Evolutionary conservation across 2,329 filamentous ascomycete species (phyloP).

Genomic region (Curvularia sp.): DNA sequence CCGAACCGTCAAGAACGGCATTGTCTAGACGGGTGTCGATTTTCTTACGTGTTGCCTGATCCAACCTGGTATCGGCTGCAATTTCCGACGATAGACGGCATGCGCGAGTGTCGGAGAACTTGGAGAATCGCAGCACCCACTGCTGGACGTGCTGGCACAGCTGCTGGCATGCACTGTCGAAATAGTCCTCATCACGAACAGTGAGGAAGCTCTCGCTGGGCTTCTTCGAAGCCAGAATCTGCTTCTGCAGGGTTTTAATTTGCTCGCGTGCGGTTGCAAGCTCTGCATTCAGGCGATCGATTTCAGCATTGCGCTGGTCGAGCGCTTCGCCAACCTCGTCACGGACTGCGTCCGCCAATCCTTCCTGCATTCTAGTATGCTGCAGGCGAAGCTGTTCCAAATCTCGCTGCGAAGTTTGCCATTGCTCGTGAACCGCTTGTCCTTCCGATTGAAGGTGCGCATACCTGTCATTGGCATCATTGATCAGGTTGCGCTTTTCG

Average conservation of each 20-base stretch:
- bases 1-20: constrained; percentile 88
- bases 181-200: constrained; percentile 90
- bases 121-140: constrained; percentile 97
- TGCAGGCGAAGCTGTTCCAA: constrained; percentile 72
- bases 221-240: constrained; percentile 64
- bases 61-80: constrained; percentile 63
- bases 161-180: constrained; percentile 91
- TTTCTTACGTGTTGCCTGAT: constrained; percentile 67
- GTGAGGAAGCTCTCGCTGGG: constrained; percentile 77
- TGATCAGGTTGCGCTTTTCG: constrained; percentile 73
- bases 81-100: constrained; percentile 85
- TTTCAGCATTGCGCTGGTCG: constrained; percentile 84
- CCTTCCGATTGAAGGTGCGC: constrained; percentile 72
- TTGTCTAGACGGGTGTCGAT: constrained; percentile 95
- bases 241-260: constrained; percentile 65
- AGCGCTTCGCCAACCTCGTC: constrained; percentile 70
- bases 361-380: constrained; percentile 67
- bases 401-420: constrained; percentile 69
- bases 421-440: constrained; percentile 60
- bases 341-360: constrained; percentile 68
- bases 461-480: constrained; percentile 77
- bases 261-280: constrained; percentile 73
- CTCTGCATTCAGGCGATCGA: constrained; percentile 77
- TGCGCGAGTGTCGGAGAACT: constrained; percentile 90
- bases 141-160: constrained; percentile 95